A percentile compares a stretch with the other conserved stretches of the same genome.
These are phyloP conservation scores for Solidago caesia DNA, from an alignment of 129 eudicot species.

Conservation along the genomic window DNA sequence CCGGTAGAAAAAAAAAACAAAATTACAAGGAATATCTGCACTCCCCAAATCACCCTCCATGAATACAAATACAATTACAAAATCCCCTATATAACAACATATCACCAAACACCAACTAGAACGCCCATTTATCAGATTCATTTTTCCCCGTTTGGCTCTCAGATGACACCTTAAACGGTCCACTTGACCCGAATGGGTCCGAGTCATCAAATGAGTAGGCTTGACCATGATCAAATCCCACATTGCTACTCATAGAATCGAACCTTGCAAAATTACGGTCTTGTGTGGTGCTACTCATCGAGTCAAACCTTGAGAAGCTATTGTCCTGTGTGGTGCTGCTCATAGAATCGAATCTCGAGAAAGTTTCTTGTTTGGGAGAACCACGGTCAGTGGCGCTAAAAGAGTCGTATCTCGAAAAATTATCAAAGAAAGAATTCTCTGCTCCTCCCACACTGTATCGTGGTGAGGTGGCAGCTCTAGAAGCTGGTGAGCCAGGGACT, in stretches of 20 bases:
- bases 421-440: conserved; percentile 65
- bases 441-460: conserved; percentile 60
- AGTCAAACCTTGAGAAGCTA: conserved; percentile 56
- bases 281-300: conserved; percentile 46
- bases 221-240: conserved; percentile 60
- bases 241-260: conserved; percentile 63
- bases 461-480: conserved; percentile 70
- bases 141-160: conserved; percentile 56
- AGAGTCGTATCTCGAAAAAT: conserved; percentile 48
- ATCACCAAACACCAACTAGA: conserved; percentile 36
- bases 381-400: conserved; percentile 40
- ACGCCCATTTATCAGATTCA: conserved; percentile 66
- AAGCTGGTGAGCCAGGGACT: conserved; percentile 62
- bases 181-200: conserved; percentile 84
- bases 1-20: background rate
- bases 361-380: conserved; percentile 43
- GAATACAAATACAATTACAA: background rate
- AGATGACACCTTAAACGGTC: conserved; percentile 80
- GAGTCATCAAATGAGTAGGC: conserved; percentile 74
- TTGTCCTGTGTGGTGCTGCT: conserved; percentile 38
- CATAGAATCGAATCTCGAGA: conserved; percentile 52
- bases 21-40: background rate
- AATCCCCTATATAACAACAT: background rate
- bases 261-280: conserved; percentile 47
- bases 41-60: background rate